A percentile compares a stretch with the other conserved stretches of the same genome.
Conservation (phyloP, 495 filamentous ascomycete species). For the Lindgomyces ingoldianus region DNA sequence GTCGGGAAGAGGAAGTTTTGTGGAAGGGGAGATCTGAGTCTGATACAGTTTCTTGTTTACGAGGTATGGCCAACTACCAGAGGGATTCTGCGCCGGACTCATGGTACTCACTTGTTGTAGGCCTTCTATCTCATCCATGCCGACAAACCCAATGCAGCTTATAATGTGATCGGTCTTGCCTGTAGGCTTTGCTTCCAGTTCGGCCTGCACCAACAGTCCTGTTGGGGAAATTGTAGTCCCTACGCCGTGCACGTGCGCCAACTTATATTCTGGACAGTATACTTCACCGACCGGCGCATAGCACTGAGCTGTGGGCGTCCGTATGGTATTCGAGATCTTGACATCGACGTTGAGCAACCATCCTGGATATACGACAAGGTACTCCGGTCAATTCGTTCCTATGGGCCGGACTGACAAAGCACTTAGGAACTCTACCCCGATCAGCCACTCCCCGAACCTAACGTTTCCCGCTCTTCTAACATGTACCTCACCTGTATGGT, state of each 20-base stretch:
- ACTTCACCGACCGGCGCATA: slow-evolving; percentile 27
- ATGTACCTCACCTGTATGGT: slow-evolving; percentile 22
- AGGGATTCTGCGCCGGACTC: not conserved
- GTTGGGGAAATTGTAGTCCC: slow-evolving; percentile 7
- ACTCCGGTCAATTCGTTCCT: not conserved
- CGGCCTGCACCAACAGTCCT: slow-evolving; percentile 29
- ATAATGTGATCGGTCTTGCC: slow-evolving; percentile 28
- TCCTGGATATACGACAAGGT: slow-evolving; percentile 15
- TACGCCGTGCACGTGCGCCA: slow-evolving; percentile 27
- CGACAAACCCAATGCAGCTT: slow-evolving; percentile 30
- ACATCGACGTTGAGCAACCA: slow-evolving; percentile 25
- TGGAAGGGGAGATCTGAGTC: slow-evolving; percentile 25
- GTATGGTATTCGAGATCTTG: slow-evolving; percentile 21
- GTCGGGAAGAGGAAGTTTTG: slow-evolving; percentile 19
- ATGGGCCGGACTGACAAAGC: not conserved
- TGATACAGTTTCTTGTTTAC: slow-evolving; percentile 27
- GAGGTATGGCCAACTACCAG: slow-evolving; percentile 4
- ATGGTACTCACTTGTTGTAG: slow-evolving; percentile 1
- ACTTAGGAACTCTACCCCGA: slow-evolving; percentile 15
- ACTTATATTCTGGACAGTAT: slow-evolving; percentile 33
- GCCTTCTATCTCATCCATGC: slow-evolving; percentile 22
- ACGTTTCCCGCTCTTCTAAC: not conserved
- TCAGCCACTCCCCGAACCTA: slow-evolving; percentile 9
- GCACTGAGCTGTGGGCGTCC: slow-evolving; percentile 34
- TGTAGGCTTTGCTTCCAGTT: slow-evolving; percentile 32